Base-by-base conservation (phyloP, 257 asterid species). In the Fraxinus pennsylvanica region DNA sequence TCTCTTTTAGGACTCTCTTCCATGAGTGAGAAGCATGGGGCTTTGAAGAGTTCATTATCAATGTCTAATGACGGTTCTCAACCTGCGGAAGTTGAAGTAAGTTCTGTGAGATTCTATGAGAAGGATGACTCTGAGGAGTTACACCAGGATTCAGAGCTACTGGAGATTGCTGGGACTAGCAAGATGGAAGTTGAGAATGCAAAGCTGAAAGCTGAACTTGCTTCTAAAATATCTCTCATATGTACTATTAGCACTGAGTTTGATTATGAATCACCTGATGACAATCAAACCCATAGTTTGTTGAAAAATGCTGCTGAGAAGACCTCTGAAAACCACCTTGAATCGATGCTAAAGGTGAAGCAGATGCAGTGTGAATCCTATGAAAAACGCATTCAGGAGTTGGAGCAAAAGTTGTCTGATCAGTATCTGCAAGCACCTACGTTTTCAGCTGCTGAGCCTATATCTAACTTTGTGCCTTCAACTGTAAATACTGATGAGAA, bases 161-260 rank as follows among this genome's bases (percentile, higher is more conserved):
- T 90, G 29, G 99, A 93, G 87, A 90, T 95, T 81, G 96, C 93
- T 3, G 98, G 99, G 76, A 93, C 97, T n/a, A 91, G 97, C 88
- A 93, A 90, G 88, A 79, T 93, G 86, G 99, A 95, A 80, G 98
- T 93, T 36, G 99, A 95, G 87, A 91, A 93, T 86, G 99, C 96
- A 0, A 91, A 89, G 78, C 85, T 95, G 63, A 95, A 92, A 87
- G 98, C 98, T 76, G 98, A 93, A 81, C 99, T 95, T 78, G 98
- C 99, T 87, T 89, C 99, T 12, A 93, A 93, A 85, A 95, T 95
- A 63, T 97, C 98, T 29, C 79, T 91, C 41, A 80, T 95, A 29
- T 91, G 97, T 79, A 89, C 98, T n/a, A 83, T 91, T 61, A 76
- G 89, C 71, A 78, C 89, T 3, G 97, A 88, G 67, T 85, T 86